A percentile compares a stretch with the other conserved stretches of the same genome.
Conservation (phyloP, 2,329 filamentous ascomycete species). For the Sphaerulina musiva region DNA sequence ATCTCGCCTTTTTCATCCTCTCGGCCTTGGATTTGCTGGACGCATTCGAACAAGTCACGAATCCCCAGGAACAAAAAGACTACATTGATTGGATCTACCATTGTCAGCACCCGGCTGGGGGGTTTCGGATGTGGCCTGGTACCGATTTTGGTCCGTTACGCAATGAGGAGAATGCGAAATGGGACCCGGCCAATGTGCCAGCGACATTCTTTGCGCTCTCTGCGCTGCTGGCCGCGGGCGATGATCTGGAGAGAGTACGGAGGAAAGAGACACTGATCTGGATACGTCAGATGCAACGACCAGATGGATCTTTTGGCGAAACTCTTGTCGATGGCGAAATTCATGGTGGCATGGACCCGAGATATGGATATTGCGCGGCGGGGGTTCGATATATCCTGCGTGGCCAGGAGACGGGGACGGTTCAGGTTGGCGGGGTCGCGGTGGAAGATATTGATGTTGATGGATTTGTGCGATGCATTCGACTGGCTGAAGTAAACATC, state of each 20-base stretch:
- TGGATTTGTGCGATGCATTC: slow-evolving; percentile 63
- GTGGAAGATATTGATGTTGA: slow-evolving; percentile 70
- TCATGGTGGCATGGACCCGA: slow-evolving; percentile 75
- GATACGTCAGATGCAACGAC: slow-evolving; percentile 68
- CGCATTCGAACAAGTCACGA: slow-evolving; percentile 51
- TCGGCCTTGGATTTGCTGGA: slow-evolving; percentile 77
- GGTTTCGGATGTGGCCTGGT: slow-evolving; percentile 79
- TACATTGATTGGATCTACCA: slow-evolving; percentile 73
- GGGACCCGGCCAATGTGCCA: slow-evolving; percentile 75
- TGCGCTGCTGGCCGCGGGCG: slow-evolving; percentile 59
- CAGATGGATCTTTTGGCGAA: slow-evolving; percentile 88
- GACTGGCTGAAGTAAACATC: slow-evolving; percentile 46
- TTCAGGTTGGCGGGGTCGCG: slow-evolving; percentile 48
- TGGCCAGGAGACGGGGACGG: slow-evolving; percentile 42
- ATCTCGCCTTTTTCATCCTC: slow-evolving; percentile 81
- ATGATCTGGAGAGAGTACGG: slow-evolving; percentile 57
- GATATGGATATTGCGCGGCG: slow-evolving; percentile 80
- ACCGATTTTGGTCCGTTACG: slow-evolving; percentile 50
- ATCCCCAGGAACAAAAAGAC: slow-evolving; percentile 47
- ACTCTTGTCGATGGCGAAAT: slow-evolving; percentile 56
- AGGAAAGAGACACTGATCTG: slow-evolving; percentile 63
- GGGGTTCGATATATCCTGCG: slow-evolving; percentile 75
- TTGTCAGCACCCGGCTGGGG: slow-evolving; percentile 78
- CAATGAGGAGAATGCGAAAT: slow-evolving; percentile 49
- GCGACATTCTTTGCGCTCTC: slow-evolving; percentile 85